phyloP scores from a whole-genome alignment of 148 eudicot genomes.

The Persicaria tinctoria region DNA sequence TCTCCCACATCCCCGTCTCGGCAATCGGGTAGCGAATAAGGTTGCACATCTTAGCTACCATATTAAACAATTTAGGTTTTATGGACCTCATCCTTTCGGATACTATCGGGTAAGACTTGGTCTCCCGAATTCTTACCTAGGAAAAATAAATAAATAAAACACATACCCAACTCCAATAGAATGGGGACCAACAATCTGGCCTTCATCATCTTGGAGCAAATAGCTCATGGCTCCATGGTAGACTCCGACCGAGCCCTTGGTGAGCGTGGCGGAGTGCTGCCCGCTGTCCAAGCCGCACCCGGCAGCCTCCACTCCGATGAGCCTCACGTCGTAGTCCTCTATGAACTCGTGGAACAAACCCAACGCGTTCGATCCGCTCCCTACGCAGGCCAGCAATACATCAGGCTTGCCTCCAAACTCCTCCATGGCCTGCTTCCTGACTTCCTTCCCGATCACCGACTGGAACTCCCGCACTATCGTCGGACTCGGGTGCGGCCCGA shows the following conservation, averaged over 20 bases:
- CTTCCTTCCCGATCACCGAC: slow-evolving; percentile 76
- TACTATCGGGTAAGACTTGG: too few relatives aligned
- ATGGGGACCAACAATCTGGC: slow-evolving; percentile 61
- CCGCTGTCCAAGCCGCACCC: slow-evolving; percentile 58
- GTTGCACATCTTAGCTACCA: too few relatives aligned
- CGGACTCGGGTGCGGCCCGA: slow-evolving; percentile 83
- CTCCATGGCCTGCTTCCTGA: slow-evolving; percentile 65
- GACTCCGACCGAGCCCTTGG: slow-evolving; percentile 60
- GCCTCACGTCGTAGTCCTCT: slow-evolving; percentile 45
- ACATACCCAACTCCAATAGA: slow-evolving; percentile 68
- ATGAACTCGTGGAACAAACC: slow-evolving; percentile 74
- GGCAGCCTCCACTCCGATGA: slow-evolving; percentile 70
- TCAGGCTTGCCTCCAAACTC: slow-evolving; percentile 87
- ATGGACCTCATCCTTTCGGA: too few relatives aligned
- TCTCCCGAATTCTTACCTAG: too few relatives aligned
- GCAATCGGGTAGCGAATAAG: too few relatives aligned
- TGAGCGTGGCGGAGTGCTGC: slow-evolving; percentile 58
- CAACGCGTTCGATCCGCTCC: slow-evolving; percentile 86
- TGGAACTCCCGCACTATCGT: slow-evolving; percentile 85
- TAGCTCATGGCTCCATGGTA: slow-evolving; percentile 75
- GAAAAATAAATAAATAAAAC: too few relatives aligned
- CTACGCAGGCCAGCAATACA: slow-evolving; percentile 70
- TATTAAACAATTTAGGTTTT: too few relatives aligned
- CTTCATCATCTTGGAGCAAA: slow-evolving; percentile 67
- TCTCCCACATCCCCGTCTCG: too few relatives aligned